Base-by-base conservation (phyloP, 1,139 yeast species). In the Yamadazyma atlantica region DNA sequence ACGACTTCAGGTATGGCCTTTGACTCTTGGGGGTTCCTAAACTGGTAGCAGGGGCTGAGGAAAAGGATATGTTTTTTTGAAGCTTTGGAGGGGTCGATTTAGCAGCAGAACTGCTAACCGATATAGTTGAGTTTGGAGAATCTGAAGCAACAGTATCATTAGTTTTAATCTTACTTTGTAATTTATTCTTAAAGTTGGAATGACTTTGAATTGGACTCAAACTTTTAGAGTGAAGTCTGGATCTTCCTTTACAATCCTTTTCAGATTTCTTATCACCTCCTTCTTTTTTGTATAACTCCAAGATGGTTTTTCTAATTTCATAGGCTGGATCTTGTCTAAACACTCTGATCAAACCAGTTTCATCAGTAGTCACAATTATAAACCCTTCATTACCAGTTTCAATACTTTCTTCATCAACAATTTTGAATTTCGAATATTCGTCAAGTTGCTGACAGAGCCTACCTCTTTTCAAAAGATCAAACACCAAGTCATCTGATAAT, bases 241-340 rank as follows among this genome's bases (percentile, higher is more conserved):
- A 23, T 12, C 18, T 8, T 1, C 8, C 4, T 28, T 16, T 28
- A 28, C 30, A 28, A n/a, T 15, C 19, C n/a, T n/a, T n/a, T 6
- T 19, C 22, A 19, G 22, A 6, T 8, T 8, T 14, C 21, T 28
- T 28, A 4, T 36, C 38, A 8, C 39, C 43, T 32, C 41, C 44
- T 14, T 34, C 24, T 16, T 38, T 44, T 29, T 47, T 47, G 18
- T 42, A 44, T 9, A 46, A 13, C 11, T 33, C 34, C 3, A 47
- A 12, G 29, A 60, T 45, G 8, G 44, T 34, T 30, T 64, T 66
- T 25, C 78, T 46, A 29, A 60, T 46, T 10, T 49, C 49, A 33
- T 73, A 62, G 0, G 94, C 85, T 35, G 82, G 69, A 57, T 89
- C 96, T 45, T 87, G 85, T 49, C 97, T 70, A 55, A 84, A 86